A percentile compares a stretch with the other conserved stretches of the same genome.
phyloP scores from a whole-genome alignment of 164 flowering plant species.

The Kingdonia uniflora region DNA sequence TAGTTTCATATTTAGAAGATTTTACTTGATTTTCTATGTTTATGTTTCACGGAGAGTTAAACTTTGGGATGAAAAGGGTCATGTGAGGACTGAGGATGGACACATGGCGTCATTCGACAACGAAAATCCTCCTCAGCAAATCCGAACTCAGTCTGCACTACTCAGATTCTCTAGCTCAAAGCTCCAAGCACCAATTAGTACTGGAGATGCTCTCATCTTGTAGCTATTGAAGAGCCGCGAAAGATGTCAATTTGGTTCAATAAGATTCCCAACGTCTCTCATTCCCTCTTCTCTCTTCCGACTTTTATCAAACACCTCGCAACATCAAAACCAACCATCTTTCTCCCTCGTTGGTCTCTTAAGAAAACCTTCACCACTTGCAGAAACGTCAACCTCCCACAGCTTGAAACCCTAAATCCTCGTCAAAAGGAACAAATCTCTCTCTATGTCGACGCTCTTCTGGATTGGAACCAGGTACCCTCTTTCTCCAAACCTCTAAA shows the following conservation, averaged over 20 bases:
- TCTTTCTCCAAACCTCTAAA: conserved; percentile 8
- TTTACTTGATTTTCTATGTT: too few species aligned
- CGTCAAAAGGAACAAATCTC: conserved; percentile 52
- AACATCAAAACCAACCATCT: conserved; percentile 2
- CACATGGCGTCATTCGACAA: too few species aligned
- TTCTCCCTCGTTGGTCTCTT: background rate
- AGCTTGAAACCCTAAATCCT: conserved; percentile 33
- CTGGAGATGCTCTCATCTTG: too few species aligned
- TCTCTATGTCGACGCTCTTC: conserved; percentile 60
- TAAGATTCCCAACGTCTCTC: conserved; percentile 7
- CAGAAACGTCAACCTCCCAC: conserved; percentile 10
- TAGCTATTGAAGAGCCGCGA: too few species aligned
- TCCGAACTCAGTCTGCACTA: too few species aligned
- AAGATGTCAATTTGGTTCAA: conserved; percentile 19
- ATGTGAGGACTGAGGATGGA: too few species aligned
- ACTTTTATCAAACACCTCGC: conserved; percentile 53
- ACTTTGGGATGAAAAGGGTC: too few species aligned
- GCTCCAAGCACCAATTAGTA: too few species aligned
- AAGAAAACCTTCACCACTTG: conserved; percentile 14
- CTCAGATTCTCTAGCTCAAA: too few species aligned
- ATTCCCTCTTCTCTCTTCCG: conserved; percentile 21
- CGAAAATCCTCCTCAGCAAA: too few species aligned
- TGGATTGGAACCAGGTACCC: conserved; percentile 69
- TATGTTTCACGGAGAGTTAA: too few species aligned
- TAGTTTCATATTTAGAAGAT: too few species aligned